Evolutionary conservation across 164 flowering plant species (phyloP).

Genomic region (Vitis rotundifolia): DNA sequence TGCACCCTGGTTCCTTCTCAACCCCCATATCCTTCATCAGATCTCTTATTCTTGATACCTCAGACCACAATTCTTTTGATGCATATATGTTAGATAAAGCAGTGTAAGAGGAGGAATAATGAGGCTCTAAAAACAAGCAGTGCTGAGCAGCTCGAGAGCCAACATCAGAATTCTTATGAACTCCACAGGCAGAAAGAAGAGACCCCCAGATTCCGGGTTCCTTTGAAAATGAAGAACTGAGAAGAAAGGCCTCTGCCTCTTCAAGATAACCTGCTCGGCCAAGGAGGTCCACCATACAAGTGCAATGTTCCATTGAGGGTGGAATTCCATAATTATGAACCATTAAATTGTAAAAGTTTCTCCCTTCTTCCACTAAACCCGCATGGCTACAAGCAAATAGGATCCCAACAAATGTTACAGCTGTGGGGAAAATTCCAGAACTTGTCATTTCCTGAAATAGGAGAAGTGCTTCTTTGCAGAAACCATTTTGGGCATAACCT

Average conservation of each 20-base stretch:
- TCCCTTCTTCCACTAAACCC: constrained; percentile 29
- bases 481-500: constrained; percentile 30
- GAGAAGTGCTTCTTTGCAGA: constrained; percentile 18
- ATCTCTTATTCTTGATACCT: constrained; percentile 19
- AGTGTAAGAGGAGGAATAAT: constrained; percentile 14
- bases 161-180: constrained; percentile 21
- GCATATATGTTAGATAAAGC: constrained; percentile 26
- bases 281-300: constrained; percentile 33
- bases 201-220: constrained; percentile 27
- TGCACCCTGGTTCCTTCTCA: constrained; percentile 25
- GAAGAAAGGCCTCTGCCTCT: constrained; percentile 26
- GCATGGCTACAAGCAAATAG: constrained; percentile 28
- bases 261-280: constrained; percentile 31
- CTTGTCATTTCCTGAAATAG: constrained; percentile 22
- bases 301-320: constrained; percentile 30
- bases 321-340: constrained; percentile 18
- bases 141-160: constrained; percentile 26
- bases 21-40: constrained; percentile 16
- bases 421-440: constrained; percentile 18
- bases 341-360: constrained; percentile 20
- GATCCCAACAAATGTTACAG: constrained; percentile 23
- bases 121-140: constrained; percentile 23
- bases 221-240: constrained; percentile 19
- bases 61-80: constrained; percentile 22
- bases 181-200: constrained; percentile 30